Conservation (phyloP, 192 early-diverging fungal species). For the Backusella parvicylindrica region DNA sequence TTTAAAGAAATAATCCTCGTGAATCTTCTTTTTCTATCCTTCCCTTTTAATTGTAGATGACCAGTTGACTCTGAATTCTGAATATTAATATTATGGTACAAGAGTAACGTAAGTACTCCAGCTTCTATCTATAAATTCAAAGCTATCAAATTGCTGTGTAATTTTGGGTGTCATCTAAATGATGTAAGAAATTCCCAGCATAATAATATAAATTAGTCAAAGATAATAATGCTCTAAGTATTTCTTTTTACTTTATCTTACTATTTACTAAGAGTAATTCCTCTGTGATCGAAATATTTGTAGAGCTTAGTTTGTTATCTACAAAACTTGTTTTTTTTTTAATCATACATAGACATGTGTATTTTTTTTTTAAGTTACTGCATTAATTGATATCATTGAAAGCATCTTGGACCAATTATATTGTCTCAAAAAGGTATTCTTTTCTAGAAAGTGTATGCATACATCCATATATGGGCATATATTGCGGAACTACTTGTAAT, state of each 20-base stretch:
- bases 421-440: background rate
- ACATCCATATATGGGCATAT: background rate
- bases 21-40: background rate
- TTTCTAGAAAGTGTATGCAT: background rate
- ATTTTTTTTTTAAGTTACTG: background rate
- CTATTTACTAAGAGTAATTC: too few relatives aligned
- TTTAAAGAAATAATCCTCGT: background rate
- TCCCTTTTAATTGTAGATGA: background rate
- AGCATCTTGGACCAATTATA: background rate
- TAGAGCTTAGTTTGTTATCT: background rate
- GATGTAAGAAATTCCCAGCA: background rate
- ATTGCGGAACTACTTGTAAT: background rate
- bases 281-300: background rate
- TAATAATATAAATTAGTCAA: background rate
- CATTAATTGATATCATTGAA: background rate
- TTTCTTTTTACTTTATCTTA: background rate
- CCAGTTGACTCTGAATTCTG: background rate
- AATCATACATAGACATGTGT: background rate
- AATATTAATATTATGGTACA: background rate
- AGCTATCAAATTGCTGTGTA: background rate
- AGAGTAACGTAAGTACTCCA: background rate
- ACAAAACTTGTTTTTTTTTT: background rate
- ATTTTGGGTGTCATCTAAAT: background rate
- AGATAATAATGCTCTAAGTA: background rate
- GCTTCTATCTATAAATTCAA: background rate